Conservation (phyloP, 805 yeast genomes). For the Clavispora vitiphila region DNA sequence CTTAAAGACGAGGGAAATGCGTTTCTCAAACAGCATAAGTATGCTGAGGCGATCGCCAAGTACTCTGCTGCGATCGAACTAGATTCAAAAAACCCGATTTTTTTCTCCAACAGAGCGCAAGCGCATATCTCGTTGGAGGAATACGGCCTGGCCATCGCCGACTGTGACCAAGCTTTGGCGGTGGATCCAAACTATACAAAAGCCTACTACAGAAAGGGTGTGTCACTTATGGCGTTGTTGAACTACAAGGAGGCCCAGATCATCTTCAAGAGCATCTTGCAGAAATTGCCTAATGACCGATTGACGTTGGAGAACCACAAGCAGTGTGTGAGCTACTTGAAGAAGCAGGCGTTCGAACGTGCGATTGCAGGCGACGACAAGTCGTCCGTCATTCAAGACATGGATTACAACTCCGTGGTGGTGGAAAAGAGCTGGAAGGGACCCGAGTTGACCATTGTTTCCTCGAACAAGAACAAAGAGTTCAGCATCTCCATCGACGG, state of each 20-base stretch:
- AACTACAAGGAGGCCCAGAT: slow-evolving; percentile 68
- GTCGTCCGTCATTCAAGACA: slow-evolving; percentile 40
- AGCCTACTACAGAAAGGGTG: slow-evolving; percentile 84
- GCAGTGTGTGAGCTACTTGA: slow-evolving; percentile 60
- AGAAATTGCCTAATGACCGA: slow-evolving; percentile 60
- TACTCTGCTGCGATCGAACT: slow-evolving; percentile 74
- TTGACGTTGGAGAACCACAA: slow-evolving; percentile 58
- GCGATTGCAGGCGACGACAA: slow-evolving; percentile 78
- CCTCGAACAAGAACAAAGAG: slow-evolving; percentile 21
- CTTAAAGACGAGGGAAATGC: slow-evolving; percentile 71
- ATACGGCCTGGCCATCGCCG: slow-evolving; percentile 80
- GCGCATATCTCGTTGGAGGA: slow-evolving; percentile 82
- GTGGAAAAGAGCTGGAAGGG: slow-evolving; percentile 59
- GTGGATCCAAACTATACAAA: slow-evolving; percentile 65
- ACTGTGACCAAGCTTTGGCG: slow-evolving; percentile 66
- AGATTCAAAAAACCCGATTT: slow-evolving; percentile 53
- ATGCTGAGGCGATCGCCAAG: slow-evolving; percentile 56
- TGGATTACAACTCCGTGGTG: slow-evolving; percentile 44
- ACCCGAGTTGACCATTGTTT: slow-evolving; percentile 42
- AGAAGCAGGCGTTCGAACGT: slow-evolving; percentile 72
- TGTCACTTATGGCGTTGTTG: slow-evolving; percentile 70
- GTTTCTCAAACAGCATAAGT: slow-evolving; percentile 61
- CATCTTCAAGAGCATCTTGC: slow-evolving; percentile 63
- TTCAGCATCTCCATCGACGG: slow-evolving; percentile 31
- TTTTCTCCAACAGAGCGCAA: slow-evolving; percentile 84